phyloP scores from a whole-genome alignment of 108 stramenopile genomes.

The Chaetoceros muelleri region DNA sequence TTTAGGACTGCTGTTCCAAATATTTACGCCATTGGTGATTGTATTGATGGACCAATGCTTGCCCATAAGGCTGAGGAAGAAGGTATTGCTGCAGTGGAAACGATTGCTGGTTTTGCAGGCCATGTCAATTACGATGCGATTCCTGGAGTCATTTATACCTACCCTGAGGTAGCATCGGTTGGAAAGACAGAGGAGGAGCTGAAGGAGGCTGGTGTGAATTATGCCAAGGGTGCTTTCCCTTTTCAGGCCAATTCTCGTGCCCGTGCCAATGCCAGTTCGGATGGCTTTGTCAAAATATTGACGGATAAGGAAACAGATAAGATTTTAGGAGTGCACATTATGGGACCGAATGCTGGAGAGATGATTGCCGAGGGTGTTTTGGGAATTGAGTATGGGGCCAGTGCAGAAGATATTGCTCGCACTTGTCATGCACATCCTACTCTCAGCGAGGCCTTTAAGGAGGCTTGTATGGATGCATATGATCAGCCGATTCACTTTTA shows the following conservation, averaged over 20 bases:
- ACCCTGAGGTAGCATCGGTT: constrained; percentile 97
- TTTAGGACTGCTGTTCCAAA: constrained; percentile 90
- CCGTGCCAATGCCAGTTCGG: constrained; percentile 85
- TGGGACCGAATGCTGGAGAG: constrained; percentile 99
- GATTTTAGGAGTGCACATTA: constrained; percentile 96
- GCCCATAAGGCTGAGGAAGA: constrained; percentile 99
- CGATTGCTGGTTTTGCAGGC: constrained; percentile 94
- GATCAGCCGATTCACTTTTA: constrained; percentile 98
- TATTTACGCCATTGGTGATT: constrained; percentile 96
- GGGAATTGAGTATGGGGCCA: constrained; percentile 99
- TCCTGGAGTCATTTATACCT: constrained; percentile 99
- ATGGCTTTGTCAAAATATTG: constrained; percentile 97
- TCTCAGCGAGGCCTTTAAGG: constrained; percentile 97
- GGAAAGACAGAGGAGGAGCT: constrained; percentile 99
- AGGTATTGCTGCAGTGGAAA: constrained; percentile 95
- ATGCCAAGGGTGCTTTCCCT: constrained; percentile 94
- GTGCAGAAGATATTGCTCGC: constrained; percentile 98
- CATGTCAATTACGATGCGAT: constrained; percentile 99
- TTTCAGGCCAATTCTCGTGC: constrained; percentile 95
- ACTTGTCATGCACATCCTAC: constrained; percentile 99
- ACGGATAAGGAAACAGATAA: constrained; percentile 93
- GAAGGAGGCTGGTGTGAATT: constrained; percentile 88
- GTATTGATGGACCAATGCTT: constrained; percentile 99
- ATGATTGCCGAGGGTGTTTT: constrained; percentile 99
- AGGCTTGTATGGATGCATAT: constrained; percentile 99